Evolutionary conservation across 345 rosid species (phyloP).

Genomic region (Hibiscus tridactylites): DNA sequence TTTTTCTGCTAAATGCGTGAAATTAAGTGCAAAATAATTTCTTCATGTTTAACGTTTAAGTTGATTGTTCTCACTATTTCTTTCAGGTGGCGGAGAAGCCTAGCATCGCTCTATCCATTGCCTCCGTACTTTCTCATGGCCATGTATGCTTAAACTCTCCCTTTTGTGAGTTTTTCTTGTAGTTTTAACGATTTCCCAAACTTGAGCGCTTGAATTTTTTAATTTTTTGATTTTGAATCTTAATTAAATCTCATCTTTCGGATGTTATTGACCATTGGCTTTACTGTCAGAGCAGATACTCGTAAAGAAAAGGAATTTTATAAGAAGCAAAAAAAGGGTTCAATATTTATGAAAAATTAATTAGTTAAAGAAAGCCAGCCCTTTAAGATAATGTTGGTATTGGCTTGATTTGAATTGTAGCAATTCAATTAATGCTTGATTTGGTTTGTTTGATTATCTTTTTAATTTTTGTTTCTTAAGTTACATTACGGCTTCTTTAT

Average conservation of each 20-base stretch:
- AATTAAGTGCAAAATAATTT: not conserved
- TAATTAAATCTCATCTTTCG: not conserved
- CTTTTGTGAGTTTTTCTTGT: not conserved
- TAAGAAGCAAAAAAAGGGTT: not conserved
- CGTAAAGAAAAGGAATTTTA: not conserved
- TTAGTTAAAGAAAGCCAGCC: not conserved
- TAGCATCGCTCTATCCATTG: constrained; percentile 84
- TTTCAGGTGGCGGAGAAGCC: constrained; percentile 94
- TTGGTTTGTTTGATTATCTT: not conserved
- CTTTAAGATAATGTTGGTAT: not conserved
- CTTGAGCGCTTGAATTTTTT: not conserved
- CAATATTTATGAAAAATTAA: not conserved
- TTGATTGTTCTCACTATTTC: not conserved
- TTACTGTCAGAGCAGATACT: not conserved
- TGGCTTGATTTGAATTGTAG: not conserved
- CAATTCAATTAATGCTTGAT: not conserved
- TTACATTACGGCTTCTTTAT: not conserved
- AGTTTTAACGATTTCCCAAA: not conserved
- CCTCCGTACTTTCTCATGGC: constrained; percentile 71
- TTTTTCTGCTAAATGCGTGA: not conserved
- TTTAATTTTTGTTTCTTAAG: not conserved
- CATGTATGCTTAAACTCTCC: constrained; percentile 29
- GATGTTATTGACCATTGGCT: not conserved
- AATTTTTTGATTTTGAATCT: not conserved
- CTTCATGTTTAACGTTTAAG: not conserved